These are phyloP conservation scores for Porpolomopsis calyptriformis DNA, from an alignment of 768 basidiomycete genomes.

Conservation along the genomic window DNA sequence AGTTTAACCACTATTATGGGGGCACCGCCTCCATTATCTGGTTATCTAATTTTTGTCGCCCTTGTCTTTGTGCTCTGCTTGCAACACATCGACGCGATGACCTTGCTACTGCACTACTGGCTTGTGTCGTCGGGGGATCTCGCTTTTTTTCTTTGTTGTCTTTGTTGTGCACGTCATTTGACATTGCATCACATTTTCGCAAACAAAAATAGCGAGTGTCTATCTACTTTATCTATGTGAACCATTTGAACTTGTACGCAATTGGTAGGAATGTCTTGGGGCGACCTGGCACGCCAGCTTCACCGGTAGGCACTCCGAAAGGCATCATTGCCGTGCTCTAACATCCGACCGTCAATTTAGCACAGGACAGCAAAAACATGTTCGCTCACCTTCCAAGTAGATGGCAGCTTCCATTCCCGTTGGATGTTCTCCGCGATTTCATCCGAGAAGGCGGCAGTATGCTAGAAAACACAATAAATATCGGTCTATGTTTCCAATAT, in stretches of 20 bases:
- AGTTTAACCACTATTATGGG: slow-evolving; percentile 61
- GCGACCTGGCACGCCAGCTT: neutral
- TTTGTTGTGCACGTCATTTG: slow-evolving; percentile 8
- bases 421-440: neutral
- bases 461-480: neutral
- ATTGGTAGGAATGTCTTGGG: slow-evolving; percentile 2
- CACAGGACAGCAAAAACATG: no score
- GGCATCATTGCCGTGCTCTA: slow-evolving; percentile 6
- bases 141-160: slow-evolving; percentile 20
- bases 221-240: neutral
- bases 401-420: slow-evolving; percentile 1
- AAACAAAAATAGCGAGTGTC: slow-evolving; percentile 10
- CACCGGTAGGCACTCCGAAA: neutral
- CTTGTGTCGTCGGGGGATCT: slow-evolving; percentile 57
- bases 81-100: slow-evolving; percentile 45
- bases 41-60: slow-evolving; percentile 49
- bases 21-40: slow-evolving; percentile 42
- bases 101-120: slow-evolving; percentile 46
- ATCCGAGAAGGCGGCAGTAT: neutral
- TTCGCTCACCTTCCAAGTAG: slow-evolving; percentile 3
- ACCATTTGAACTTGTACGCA: neutral
- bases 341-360: no score
- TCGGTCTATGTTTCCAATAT: no score
- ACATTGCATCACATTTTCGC: slow-evolving; percentile 5
- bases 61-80: slow-evolving; percentile 47